Evolutionary conservation across 2,329 filamentous ascomycete species (phyloP).

Genomic region (Aspergillus ochraceus): DNA sequence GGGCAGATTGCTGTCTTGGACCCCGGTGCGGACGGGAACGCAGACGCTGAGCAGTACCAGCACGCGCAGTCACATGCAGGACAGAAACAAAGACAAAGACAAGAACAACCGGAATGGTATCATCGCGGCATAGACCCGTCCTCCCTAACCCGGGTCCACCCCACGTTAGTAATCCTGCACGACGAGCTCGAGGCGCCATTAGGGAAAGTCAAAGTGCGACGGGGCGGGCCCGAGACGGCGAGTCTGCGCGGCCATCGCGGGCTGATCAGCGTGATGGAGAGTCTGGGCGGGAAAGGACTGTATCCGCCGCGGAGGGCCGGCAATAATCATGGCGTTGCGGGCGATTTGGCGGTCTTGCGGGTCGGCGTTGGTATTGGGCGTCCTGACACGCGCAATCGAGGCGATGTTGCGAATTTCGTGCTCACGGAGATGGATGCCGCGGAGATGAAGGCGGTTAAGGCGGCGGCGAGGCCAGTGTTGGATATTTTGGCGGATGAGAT

Average conservation of each 20-base stretch:
- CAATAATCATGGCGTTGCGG: slow-evolving; percentile 22
- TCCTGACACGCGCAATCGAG: slow-evolving; percentile 65
- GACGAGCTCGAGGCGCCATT: slow-evolving; percentile 79
- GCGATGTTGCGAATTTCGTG: slow-evolving; percentile 74
- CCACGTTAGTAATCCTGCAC: slow-evolving; percentile 73
- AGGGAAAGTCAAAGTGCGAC: slow-evolving; percentile 65
- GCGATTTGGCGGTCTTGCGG: slow-evolving; percentile 50
- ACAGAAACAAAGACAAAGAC: background rate
- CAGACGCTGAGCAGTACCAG: background rate
- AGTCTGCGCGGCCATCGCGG: slow-evolving; percentile 75
- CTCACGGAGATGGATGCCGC: slow-evolving; percentile 62
- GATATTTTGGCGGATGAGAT: slow-evolving; percentile 54
- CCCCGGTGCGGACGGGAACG: background rate
- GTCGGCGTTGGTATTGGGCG: slow-evolving; percentile 87
- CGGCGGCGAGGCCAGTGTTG: slow-evolving; percentile 50
- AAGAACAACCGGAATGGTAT: slow-evolving; percentile 11
- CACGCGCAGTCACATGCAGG: background rate
- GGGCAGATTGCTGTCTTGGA: slow-evolving; percentile 1
- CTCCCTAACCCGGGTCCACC: slow-evolving; percentile 15
- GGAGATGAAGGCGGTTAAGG: slow-evolving; percentile 55
- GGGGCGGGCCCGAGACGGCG: slow-evolving; percentile 53
- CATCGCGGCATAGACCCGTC: slow-evolving; percentile 20
- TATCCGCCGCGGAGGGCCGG: slow-evolving; percentile 36
- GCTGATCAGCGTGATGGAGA: slow-evolving; percentile 64
- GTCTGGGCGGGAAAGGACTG: slow-evolving; percentile 48